A percentile compares a stretch with the other conserved stretches of the same genome.
Evolutionary conservation across 1,139 yeast genomes (phyloP).

Genomic region (Hansenula anomala): DNA sequence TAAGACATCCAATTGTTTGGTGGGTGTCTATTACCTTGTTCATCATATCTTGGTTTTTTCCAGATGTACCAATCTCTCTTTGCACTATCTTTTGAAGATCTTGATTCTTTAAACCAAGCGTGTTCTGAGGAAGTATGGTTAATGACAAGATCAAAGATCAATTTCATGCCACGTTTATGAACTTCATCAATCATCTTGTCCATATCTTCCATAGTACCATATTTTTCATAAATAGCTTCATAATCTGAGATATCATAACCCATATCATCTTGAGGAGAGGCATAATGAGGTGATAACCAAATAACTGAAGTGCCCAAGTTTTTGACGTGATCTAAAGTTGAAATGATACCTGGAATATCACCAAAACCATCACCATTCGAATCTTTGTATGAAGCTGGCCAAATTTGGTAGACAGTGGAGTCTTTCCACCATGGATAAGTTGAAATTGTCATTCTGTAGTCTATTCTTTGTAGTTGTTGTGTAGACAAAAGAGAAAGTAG

Average conservation of each 20-base stretch:
- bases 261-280: constrained; percentile 59
- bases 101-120: constrained; percentile 53
- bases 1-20: constrained; percentile 54
- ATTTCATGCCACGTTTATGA: constrained; percentile 45
- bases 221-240: constrained; percentile 43
- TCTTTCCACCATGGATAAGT: constrained; percentile 49
- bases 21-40: constrained; percentile 43
- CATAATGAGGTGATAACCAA: constrained; percentile 57
- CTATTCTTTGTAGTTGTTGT: no score
- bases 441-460: constrained; percentile 8
- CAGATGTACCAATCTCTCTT: constrained; percentile 63
- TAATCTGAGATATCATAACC: constrained; percentile 59
- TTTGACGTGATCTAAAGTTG: constrained; percentile 47
- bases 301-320: constrained; percentile 47
- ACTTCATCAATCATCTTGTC: constrained; percentile 41
- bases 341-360: constrained; percentile 49
- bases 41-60: constrained; percentile 44
- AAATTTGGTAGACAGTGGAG: constrained; percentile 50
- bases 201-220: constrained; percentile 51
- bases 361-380: constrained; percentile 56
- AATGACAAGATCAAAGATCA: constrained; percentile 52
- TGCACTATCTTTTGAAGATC: constrained; percentile 44
- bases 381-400: constrained; percentile 56
- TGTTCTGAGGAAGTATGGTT: constrained; percentile 56
- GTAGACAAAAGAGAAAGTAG: no score